phyloP scores from a whole-genome alignment of 192 early-diverging fungal genomes.

The Coemansia erecta region DNA sequence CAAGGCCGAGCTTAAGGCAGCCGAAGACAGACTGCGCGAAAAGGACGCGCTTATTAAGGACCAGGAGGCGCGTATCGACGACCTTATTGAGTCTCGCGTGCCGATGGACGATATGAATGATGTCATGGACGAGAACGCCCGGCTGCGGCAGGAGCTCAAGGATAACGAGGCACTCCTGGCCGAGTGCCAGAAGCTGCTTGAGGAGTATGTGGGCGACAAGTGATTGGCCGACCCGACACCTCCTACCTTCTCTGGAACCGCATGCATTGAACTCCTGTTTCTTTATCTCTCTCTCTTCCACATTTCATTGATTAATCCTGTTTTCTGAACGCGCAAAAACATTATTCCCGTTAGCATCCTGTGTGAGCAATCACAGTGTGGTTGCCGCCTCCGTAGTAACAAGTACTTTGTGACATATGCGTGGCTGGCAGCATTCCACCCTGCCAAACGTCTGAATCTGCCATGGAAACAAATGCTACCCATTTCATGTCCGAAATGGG shows the following conservation, averaged over 20 bases:
- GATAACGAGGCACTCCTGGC: constrained; percentile 44
- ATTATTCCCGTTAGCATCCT: too few species aligned
- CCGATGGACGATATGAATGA: constrained; percentile 50
- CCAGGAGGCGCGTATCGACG: constrained; percentile 39
- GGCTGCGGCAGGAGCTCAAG: constrained; percentile 26
- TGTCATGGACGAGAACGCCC: constrained; percentile 34
- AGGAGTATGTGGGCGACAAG: constrained; percentile 38
- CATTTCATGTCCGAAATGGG: neutral
- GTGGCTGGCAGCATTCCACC: too few species aligned
- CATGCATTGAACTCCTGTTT: too few species aligned
- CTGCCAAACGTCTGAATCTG: too few species aligned
- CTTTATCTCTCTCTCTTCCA: neutral
- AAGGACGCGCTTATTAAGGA: constrained; percentile 47
- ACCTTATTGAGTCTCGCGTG: constrained; percentile 49
- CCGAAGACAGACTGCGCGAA: constrained; percentile 40
- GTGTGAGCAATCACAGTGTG: too few species aligned
- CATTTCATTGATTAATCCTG: too few species aligned
- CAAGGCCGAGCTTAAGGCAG: constrained; percentile 46
- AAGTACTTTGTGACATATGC: too few species aligned
- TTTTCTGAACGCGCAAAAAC: too few species aligned
- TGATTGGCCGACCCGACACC: neutral
- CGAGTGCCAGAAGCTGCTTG: constrained; percentile 47
- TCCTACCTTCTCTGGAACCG: too few species aligned
- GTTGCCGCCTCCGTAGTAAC: too few species aligned
- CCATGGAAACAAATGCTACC: too few species aligned